These are phyloP conservation scores for Pulveroboletus sp. DNA, from an alignment of 768 basidiomycete genomes.

Conservation along the genomic window DNA sequence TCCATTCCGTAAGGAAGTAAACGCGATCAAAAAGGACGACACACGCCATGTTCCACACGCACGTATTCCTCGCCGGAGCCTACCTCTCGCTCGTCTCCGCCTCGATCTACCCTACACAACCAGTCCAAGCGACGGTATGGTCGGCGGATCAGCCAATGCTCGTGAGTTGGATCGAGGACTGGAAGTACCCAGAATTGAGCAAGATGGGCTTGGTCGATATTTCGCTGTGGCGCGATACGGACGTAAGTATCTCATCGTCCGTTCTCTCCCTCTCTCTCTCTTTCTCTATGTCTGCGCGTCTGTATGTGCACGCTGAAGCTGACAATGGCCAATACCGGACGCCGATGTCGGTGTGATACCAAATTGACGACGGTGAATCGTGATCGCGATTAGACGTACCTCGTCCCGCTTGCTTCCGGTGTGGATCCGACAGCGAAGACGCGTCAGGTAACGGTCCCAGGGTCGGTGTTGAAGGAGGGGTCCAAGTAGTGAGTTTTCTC, in stretches of 20 bases:
- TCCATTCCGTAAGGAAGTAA: background rate
- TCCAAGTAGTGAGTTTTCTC: conserved; percentile 31
- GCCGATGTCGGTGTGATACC: background rate
- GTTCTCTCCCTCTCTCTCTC: background rate
- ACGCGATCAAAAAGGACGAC: background rate
- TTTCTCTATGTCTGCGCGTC: too few species aligned
- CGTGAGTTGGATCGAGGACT: conserved; percentile 51
- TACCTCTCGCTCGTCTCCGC: conserved; percentile 22
- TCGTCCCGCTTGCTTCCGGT: conserved; percentile 40
- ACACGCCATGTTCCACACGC: conserved; percentile 6
- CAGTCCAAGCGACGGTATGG: conserved; percentile 42
- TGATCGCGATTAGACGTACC: conserved; percentile 27
- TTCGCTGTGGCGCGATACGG: conserved; percentile 41
- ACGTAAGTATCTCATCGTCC: conserved; percentile 28
- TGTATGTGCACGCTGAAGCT: background rate
- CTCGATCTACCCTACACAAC: conserved; percentile 49
- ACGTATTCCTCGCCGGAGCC: background rate
- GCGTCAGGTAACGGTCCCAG: conserved; percentile 28
- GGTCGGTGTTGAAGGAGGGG: conserved; percentile 18
- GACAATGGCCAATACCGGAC: too few species aligned
- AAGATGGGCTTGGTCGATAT: conserved; percentile 43
- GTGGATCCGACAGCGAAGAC: conserved; percentile 34
- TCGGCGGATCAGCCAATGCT: conserved; percentile 38
- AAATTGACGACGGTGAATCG: conserved; percentile 4
- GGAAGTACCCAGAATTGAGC: conserved; percentile 34